Evolutionary conservation across 2,329 filamentous ascomycete genomes (phyloP), one percentile per base, ranked within the genome.

Genomic region (Aureobasidium uvarum): DNA sequence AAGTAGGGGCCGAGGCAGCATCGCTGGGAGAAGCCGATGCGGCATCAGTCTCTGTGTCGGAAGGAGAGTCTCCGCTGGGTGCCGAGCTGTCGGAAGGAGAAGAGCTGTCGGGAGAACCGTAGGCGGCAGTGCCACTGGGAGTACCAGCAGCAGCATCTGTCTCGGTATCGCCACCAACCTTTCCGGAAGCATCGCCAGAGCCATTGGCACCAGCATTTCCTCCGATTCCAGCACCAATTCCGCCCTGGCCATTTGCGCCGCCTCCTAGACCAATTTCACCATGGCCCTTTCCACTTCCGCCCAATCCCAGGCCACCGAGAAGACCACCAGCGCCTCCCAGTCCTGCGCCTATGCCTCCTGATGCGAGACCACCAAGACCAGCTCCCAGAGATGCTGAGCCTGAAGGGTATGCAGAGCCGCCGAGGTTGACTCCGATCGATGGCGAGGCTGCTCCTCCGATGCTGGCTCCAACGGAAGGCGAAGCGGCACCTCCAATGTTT

Each of bases 351-450:
- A 45, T 13, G 20, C 38, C 36, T 20, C 39, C 54, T 0, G 16
- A n/a, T 58, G 16, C 52, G 36, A 54, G 50, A 38, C 59, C 59
- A 11, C 58, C 58, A 16, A 62, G 58, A 6, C 43, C 43, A 33
- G 16, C 58, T 10, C 56, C 39, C n/a, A 46, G 3, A 18, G 58
- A 62, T 36, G 43, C 58, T 18, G 43, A 48, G 10, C 58, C 58
- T 20, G 52, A 52, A 31, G 54, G 54, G 4, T 38, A 14, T 3
- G 54, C 54, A 14, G 28, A 56, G 2, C 52, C 52, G 7, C 52
- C 38, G 10, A 56, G 7, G 5, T 38, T 16, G 18, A 13, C 54
- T 41, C 54, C 54, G 3, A 41, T 20, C 2, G 39, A 41, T 7
- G 54, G 36, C 20, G 54, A 56, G 36, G 50, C 50, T 16, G n/a